phyloP scores from a whole-genome alignment of 2,329 filamentous ascomycete species.

The Pseudogymnoascus sp. region DNA sequence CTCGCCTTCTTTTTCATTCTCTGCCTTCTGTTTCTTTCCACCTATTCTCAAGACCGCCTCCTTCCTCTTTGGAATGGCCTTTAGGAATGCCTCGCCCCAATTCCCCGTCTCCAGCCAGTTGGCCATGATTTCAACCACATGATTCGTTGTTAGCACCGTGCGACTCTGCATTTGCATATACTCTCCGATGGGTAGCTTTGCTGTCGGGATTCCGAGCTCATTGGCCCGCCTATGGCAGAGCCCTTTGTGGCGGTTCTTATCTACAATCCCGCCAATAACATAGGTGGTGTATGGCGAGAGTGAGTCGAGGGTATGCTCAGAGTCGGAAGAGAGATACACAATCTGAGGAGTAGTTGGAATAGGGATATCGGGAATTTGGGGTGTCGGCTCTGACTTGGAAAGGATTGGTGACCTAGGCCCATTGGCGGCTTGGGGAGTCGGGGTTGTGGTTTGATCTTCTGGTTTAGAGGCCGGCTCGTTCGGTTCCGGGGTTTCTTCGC shows the following conservation, averaged over 20 bases:
- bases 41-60: slow-evolving; percentile 55
- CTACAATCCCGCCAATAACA: slow-evolving; percentile 87
- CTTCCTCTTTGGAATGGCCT: slow-evolving; percentile 85
- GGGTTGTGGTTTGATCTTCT: not conserved
- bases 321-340: slow-evolving; percentile 87
- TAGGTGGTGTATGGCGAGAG: slow-evolving; percentile 86
- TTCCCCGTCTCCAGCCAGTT: slow-evolving; percentile 84
- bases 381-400: not conserved
- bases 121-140: slow-evolving; percentile 94
- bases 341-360: slow-evolving; percentile 43
- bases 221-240: slow-evolving; percentile 79
- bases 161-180: slow-evolving; percentile 87
- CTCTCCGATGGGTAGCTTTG: slow-evolving; percentile 88
- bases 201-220: slow-evolving; percentile 71
- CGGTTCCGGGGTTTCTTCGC: slow-evolving; percentile 22
- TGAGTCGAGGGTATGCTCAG: slow-evolving; percentile 71
- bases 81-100: slow-evolving; percentile 83
- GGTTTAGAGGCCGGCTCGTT: not conserved
- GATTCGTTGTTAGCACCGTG: slow-evolving; percentile 83
- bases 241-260: slow-evolving; percentile 93
- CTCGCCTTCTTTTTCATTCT: not conserved
- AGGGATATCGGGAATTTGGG: not conserved
- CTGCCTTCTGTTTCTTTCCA: not conserved
- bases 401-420: not conserved
- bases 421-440: not conserved